Evolutionary conservation across 2,329 filamentous ascomycete species (phyloP), one percentile per base, ranked within the genome.

Genomic region (Monosporascus sp.): DNA sequence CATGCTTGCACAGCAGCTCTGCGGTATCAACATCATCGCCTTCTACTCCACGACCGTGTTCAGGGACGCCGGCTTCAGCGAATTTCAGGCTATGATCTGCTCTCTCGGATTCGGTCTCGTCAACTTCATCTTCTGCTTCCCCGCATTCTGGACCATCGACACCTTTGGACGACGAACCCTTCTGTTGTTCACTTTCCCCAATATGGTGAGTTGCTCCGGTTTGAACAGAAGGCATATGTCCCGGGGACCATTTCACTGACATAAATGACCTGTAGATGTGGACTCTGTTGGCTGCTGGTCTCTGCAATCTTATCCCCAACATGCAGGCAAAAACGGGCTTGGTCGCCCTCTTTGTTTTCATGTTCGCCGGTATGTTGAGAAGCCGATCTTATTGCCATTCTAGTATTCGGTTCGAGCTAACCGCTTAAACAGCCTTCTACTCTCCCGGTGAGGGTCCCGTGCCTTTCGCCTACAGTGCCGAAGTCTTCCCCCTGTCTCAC

Each of bases 1-100:
- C 59, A 95, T 95, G 90, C 84, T 88, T 61, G 84, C 83, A 0
- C 85, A 88, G 68, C 84, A 88, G 67, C 84, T 88, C 79, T 87
- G 84, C 60, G 81, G 70, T 49, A 79, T 88, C 68, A 89, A 89
- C 65, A 87, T 90, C 52, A 86, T 90, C 51, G 84, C 86, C 1
- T 90, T 90, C 68, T 90, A 91, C 69, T 86, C 82, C 0, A 84
- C 83, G 0, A 85, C 83, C 5, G 74, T 85, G 17, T 85, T 85
- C 61, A 61, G 68, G 34, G 67, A 85, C 1, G 79, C 85, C 2
- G 84, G 84, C 5, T 81, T 82, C 37, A 68, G 54, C 42, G 68
- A 75, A 1, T 79, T 78, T 47, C 70, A 79, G 36, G 83, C 87
- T 3, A 71, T 86, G 17, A 73, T 83, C 37, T 81, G 81, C 5